Evolutionary conservation across 805 yeast species (phyloP).

Genomic region (Saccharomyces paradoxus): DNA sequence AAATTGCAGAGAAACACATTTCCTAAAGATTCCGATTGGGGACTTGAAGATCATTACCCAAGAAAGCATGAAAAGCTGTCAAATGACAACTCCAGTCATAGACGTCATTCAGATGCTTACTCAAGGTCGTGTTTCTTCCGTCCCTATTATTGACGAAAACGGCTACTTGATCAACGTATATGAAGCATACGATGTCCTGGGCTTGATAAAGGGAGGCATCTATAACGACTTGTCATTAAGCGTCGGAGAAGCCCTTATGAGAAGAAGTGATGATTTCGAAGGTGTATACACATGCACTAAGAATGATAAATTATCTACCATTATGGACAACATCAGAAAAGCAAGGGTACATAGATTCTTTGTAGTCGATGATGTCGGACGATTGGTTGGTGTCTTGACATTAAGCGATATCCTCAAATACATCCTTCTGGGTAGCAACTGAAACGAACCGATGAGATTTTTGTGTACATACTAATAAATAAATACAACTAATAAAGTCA

Average conservation of each 20-base stretch:
- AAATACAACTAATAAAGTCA: neutral
- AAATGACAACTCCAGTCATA: slow-evolving; percentile 85
- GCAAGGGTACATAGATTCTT: slow-evolving; percentile 86
- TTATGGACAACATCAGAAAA: slow-evolving; percentile 87
- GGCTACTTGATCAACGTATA: slow-evolving; percentile 70
- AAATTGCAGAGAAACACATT: slow-evolving; percentile 90
- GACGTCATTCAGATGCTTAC: slow-evolving; percentile 83
- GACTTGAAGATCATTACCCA: slow-evolving; percentile 61
- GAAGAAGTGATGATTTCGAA: slow-evolving; percentile 86
- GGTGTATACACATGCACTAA: slow-evolving; percentile 95
- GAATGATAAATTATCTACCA: slow-evolving; percentile 76
- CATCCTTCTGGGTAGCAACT: slow-evolving; percentile 54
- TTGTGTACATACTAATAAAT: neutral
- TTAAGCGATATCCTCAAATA: slow-evolving; percentile 85
- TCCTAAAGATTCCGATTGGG: slow-evolving; percentile 65
- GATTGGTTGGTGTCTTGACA: slow-evolving; percentile 75
- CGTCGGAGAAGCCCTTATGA: slow-evolving; percentile 92
- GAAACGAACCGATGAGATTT: neutral
- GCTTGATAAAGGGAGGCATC: slow-evolving; percentile 88
- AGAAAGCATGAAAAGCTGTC: slow-evolving; percentile 58
- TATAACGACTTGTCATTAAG: slow-evolving; percentile 82
- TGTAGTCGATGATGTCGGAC: slow-evolving; percentile 80
- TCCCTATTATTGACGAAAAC: slow-evolving; percentile 82
- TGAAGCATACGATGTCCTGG: slow-evolving; percentile 91
- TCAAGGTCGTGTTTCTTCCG: slow-evolving; percentile 74